phyloP scores from a whole-genome alignment of 106 monocot species.

The Gastrodia elata region DNA sequence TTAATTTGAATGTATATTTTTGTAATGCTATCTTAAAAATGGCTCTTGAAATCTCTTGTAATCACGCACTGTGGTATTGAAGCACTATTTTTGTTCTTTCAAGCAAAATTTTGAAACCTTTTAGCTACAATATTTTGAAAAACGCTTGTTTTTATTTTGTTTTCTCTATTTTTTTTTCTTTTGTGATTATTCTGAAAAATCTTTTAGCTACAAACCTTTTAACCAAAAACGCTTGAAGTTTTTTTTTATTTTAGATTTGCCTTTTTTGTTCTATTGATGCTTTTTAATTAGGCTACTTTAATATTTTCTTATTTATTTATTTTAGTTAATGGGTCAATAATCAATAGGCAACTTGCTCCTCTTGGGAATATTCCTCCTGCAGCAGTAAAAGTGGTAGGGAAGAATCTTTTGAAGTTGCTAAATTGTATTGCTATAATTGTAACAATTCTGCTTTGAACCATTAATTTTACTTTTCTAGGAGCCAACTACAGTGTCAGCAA shows the following conservation, averaged over 20 bases:
- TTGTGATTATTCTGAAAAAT: no score
- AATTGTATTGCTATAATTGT: neutral
- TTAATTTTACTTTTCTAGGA: conserved; percentile 40
- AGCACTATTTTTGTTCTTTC: neutral
- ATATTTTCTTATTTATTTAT: conserved; percentile 1
- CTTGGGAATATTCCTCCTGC: conserved; percentile 44
- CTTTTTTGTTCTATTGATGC: neutral
- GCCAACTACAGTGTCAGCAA: conserved; percentile 53
- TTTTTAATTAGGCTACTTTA: neutral
- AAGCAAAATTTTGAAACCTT: neutral
- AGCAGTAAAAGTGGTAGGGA: conserved; percentile 73
- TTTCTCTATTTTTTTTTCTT: neutral
- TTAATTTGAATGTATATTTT: neutral
- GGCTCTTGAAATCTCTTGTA: neutral
- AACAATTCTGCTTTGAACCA: neutral
- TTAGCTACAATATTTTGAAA: neutral
- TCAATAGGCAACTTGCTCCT: conserved; percentile 44
- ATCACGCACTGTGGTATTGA: neutral
- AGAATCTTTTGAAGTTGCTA: neutral
- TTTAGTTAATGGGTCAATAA: conserved; percentile 50
- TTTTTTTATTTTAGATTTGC: no score
- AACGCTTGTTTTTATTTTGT: neutral
- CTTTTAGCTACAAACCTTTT: no score
- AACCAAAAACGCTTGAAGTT: no score
- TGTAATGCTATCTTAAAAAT: neutral